A percentile compares a stretch with the other conserved stretches of the same genome.
Evolutionary conservation across 768 basidiomycete genomes (phyloP).

Genomic region (Russula brevipes): DNA sequence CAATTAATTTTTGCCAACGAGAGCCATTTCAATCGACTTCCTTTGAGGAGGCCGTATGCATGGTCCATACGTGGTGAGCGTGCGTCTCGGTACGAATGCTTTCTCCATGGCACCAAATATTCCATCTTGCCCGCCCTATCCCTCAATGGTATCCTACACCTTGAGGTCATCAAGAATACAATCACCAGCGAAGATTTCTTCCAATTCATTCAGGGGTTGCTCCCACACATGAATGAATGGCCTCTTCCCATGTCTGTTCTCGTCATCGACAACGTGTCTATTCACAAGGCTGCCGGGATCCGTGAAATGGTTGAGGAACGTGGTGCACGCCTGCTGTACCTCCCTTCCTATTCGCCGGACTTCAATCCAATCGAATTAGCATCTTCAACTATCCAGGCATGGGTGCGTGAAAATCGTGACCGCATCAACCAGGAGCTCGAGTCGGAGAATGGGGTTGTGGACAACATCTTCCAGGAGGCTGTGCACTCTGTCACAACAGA

Average conservation of each 20-base stretch:
- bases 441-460: too few relatives aligned
- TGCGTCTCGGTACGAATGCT: not conserved
- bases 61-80: too few relatives aligned
- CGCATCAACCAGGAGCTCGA: too few relatives aligned
- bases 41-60: too few relatives aligned
- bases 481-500: too few relatives aligned
- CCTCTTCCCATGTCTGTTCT: not conserved
- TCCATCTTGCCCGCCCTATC: not conserved
- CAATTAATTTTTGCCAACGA: not conserved
- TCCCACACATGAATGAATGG: too few relatives aligned
- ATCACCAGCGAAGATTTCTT: too few relatives aligned
- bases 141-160: not conserved
- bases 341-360: not conserved
- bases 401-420: too few relatives aligned
- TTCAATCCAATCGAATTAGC: not conserved
- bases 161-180: not conserved
- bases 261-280: not conserved
- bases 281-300: not conserved
- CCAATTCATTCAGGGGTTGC: too few relatives aligned
- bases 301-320: not conserved
- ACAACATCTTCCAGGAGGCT: too few relatives aligned
- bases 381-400: too few relatives aligned
- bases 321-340: not conserved
- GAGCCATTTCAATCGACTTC: too few relatives aligned
- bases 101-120: not conserved